phyloP scores from a whole-genome alignment of 2,329 filamentous ascomycete species.

The Stemphylium vesicarium region DNA sequence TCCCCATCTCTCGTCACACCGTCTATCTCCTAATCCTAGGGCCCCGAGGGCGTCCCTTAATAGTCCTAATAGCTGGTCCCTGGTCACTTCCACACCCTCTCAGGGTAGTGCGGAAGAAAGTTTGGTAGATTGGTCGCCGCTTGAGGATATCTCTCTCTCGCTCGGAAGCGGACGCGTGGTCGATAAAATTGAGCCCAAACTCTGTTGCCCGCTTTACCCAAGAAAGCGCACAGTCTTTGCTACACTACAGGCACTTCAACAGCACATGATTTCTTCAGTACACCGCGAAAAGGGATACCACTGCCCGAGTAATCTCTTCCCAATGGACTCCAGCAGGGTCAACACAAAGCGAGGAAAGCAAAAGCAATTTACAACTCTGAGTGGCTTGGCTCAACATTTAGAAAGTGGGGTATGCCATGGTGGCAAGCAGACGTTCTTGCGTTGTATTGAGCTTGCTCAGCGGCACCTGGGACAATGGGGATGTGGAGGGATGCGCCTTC shows the following conservation, averaged over 20 bases:
- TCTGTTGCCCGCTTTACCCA: not conserved
- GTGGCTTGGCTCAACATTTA: constrained; percentile 14
- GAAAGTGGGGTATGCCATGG: constrained; percentile 10
- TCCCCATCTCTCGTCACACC: not conserved
- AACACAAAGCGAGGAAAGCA: not conserved
- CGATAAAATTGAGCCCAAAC: not conserved
- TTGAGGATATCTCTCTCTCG: not conserved
- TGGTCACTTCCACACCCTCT: constrained; percentile 6
- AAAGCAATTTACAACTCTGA: constrained; percentile 16
- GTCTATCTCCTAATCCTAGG: not conserved
- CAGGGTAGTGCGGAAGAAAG: not conserved
- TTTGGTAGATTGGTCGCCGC: not conserved
- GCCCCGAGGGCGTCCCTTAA: not conserved
- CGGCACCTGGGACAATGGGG: constrained; percentile 6
- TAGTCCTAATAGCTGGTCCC: constrained; percentile 1
- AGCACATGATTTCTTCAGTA: not conserved
- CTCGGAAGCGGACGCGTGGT: too few species aligned
- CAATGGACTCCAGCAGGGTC: not conserved
- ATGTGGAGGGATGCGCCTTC: constrained; percentile 12
- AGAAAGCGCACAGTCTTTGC: not conserved
- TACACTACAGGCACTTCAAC: not conserved
- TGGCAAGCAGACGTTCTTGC: constrained; percentile 3
- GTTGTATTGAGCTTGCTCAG: constrained; percentile 12
- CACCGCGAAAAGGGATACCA: constrained; percentile 1
- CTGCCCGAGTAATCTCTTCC: not conserved